Evolutionary conservation across 2,329 filamentous ascomycete species (phyloP).

Genomic region (Xylogone sp.): DNA sequence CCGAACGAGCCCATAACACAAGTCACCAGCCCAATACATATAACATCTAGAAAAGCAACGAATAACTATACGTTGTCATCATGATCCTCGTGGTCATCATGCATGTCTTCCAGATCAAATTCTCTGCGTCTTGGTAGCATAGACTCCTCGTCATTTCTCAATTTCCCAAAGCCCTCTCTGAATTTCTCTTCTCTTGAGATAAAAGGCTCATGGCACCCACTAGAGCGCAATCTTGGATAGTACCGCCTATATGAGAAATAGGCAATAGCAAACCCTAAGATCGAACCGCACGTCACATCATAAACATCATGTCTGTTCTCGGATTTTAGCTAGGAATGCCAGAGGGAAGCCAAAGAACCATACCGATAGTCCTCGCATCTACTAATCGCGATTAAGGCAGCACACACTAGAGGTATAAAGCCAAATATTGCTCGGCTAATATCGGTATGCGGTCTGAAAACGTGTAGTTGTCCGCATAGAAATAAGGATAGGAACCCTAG

Average conservation of each 20-base stretch:
- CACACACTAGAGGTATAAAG: conserved; percentile 55
- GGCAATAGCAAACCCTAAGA: conserved; percentile 56
- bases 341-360: neutral
- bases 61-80: neutral
- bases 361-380: conserved; percentile 63
- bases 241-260: conserved; percentile 66
- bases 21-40: neutral
- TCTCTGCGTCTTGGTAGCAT: conserved; percentile 3
- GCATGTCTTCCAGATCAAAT: neutral
- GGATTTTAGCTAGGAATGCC: conserved; percentile 1
- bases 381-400: conserved; percentile 65
- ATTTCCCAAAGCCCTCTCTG: conserved; percentile 26
- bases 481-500: conserved; percentile 72
- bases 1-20: neutral
- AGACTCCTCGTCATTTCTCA: conserved; percentile 27
- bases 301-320: conserved; percentile 57
- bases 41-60: neutral
- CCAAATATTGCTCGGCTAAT: conserved; percentile 54
- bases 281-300: conserved; percentile 59
- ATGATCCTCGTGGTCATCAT: neutral
- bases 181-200: conserved; percentile 30
- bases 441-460: conserved; percentile 45
- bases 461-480: conserved; percentile 61
- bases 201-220: conserved; percentile 54
- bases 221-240: conserved; percentile 52